phyloP scores from a whole-genome alignment of 345 rosid genomes.

The Lagerstroemia speciosa region DNA sequence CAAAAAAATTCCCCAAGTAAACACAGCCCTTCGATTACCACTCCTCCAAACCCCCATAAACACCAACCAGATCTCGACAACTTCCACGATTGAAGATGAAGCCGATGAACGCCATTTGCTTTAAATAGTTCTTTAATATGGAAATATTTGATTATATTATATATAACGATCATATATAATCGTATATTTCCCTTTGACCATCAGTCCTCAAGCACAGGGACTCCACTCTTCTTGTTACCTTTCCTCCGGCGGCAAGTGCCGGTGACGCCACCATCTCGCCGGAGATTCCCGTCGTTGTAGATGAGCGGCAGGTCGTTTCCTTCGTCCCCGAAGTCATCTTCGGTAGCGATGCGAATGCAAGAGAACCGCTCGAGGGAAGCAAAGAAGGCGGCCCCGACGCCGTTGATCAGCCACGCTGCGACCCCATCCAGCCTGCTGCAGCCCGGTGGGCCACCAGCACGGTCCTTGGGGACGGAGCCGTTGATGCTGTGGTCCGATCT shows the following conservation, averaged over 20 bases:
- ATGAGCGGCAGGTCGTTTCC: conserved; percentile 16
- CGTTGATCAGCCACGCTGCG: conserved; percentile 16
- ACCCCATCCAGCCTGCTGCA: conserved; percentile 18
- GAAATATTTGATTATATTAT: neutral
- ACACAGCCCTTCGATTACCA: conserved; percentile 7
- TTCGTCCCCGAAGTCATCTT: conserved; percentile 14
- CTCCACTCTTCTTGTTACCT: conserved; percentile 9
- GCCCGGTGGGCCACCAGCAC: conserved; percentile 7
- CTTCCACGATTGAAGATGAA: neutral
- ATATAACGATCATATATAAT: neutral
- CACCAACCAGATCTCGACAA: conserved; percentile 1
- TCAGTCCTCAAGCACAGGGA: conserved; percentile 12
- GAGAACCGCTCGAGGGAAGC: conserved; percentile 17
- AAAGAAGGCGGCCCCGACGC: conserved; percentile 14
- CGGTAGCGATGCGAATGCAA: conserved; percentile 18
- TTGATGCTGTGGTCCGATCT: conserved; percentile 8
- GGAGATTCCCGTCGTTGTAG: conserved; percentile 12
- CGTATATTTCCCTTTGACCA: neutral
- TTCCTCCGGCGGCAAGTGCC: conserved; percentile 6
- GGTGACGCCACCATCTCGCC: neutral
- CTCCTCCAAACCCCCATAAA: conserved; percentile 2
- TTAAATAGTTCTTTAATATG: neutral
- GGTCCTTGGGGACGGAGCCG: conserved; percentile 4
- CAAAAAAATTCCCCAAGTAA: neutral
- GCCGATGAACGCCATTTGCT: neutral